These are phyloP conservation scores for Prunus yedoensis DNA, from an alignment of 331 rosid genomes.

Conservation along the genomic window DNA sequence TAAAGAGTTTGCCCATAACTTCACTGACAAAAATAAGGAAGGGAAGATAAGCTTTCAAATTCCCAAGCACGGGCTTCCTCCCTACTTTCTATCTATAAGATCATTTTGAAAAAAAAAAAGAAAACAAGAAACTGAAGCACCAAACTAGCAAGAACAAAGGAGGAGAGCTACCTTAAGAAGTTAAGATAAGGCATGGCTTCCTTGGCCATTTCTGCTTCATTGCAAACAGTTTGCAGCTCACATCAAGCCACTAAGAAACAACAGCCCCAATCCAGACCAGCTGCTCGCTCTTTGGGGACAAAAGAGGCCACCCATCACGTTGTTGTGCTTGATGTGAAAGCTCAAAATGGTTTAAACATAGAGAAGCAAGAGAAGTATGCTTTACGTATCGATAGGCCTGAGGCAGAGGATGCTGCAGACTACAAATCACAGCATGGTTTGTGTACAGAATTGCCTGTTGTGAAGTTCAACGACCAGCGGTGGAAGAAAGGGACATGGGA, in stretches of 20 bases:
- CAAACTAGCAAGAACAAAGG: conserved; percentile 1
- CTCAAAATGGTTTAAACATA: conserved; percentile 5
- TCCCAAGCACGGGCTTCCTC: conserved; percentile 22
- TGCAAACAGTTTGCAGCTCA: conserved; percentile 30
- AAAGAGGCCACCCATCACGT: conserved; percentile 15
- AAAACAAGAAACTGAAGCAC: neutral
- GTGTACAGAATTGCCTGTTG: neutral
- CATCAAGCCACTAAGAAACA: conserved; percentile 34
- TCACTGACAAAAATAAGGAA: conserved; percentile 8
- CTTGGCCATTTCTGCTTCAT: conserved; percentile 37
- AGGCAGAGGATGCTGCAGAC: conserved; percentile 16
- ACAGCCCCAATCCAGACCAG: conserved; percentile 10
- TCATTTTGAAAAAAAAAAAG: neutral
- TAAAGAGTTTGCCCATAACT: conserved; percentile 27
- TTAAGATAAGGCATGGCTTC: conserved; percentile 34
- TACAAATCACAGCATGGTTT: conserved; percentile 10
- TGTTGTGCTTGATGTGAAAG: conserved; percentile 19
- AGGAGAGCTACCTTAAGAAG: neutral
- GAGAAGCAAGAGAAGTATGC: conserved; percentile 10
- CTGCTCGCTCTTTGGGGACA: conserved; percentile 10
- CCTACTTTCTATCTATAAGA: conserved; percentile 18
- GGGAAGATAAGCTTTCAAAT: conserved; percentile 28
- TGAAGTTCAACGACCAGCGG: conserved; percentile 24
- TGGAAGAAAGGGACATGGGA: conserved; percentile 58
- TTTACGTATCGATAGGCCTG: neutral